These are phyloP conservation scores for Yamadazyma buinensis DNA, from an alignment of 1,139 yeast species.

Conservation along the genomic window DNA sequence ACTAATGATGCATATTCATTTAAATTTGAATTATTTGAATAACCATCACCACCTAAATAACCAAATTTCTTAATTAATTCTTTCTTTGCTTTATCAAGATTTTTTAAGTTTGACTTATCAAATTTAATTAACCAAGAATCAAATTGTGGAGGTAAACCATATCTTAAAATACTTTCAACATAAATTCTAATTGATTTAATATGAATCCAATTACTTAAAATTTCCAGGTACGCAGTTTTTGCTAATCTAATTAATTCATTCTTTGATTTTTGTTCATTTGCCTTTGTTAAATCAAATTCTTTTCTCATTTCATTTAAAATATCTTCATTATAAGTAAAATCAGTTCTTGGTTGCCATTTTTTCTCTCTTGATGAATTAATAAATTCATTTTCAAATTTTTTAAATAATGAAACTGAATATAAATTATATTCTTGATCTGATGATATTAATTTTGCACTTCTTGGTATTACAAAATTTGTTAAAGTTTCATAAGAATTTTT, in stretches of 20 bases:
- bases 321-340: constrained; percentile 83
- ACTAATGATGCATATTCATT: constrained; percentile 88
- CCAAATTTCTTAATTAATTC: constrained; percentile 74
- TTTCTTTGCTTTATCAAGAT: constrained; percentile 56
- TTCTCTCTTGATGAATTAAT: constrained; percentile 71
- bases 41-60: constrained; percentile 88
- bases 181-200: constrained; percentile 60
- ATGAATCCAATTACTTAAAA: constrained; percentile 84
- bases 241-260: constrained; percentile 80
- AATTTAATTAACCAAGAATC: constrained; percentile 57
- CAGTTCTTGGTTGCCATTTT: constrained; percentile 87
- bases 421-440: constrained; percentile 71
- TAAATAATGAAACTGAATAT: constrained; percentile 80
- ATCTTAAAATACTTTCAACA: constrained; percentile 75
- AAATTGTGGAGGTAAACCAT: constrained; percentile 94
- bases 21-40: constrained; percentile 59
- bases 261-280: constrained; percentile 69
- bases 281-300: constrained; percentile 73
- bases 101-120: constrained; percentile 34
- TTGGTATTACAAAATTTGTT: constrained; percentile 82
- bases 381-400: constrained; percentile 72
- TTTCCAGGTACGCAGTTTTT: constrained; percentile 83
- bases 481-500: constrained; percentile 70
- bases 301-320: constrained; percentile 65
- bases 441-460: constrained; percentile 70